Percentiles rank a stretch among this genome's conserved stretches.
phyloP scores from a whole-genome alignment of 2,329 filamentous ascomycete genomes.

The Alternaria sp. region DNA sequence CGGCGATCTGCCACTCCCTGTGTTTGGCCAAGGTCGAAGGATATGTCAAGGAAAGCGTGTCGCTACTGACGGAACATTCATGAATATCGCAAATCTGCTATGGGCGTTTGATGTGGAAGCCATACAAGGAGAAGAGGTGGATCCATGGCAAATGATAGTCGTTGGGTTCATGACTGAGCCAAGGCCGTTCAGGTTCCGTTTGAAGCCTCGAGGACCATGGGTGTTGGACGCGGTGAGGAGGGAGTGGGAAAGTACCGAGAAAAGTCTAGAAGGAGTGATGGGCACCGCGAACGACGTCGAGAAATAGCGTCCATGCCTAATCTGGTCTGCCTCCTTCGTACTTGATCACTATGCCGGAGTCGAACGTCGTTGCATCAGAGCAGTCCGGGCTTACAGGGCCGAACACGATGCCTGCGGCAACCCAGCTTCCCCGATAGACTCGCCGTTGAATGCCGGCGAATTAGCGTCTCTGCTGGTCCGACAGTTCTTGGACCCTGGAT shows the following conservation, averaged over 20 bases:
- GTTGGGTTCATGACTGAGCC: slow-evolving; percentile 17
- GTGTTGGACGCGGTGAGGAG: slow-evolving; percentile 8
- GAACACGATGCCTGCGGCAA: slow-evolving; percentile 25
- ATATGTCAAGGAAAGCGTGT: slow-evolving; percentile 17
- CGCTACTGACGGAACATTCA: slow-evolving; percentile 11
- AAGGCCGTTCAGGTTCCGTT: slow-evolving; percentile 10
- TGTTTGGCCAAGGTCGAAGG: slow-evolving; percentile 15
- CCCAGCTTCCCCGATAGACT: slow-evolving; percentile 28
- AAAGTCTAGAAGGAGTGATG: slow-evolving; percentile 4
- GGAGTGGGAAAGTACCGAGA: slow-evolving; percentile 6
- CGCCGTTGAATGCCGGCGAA: slow-evolving; percentile 40
- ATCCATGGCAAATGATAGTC: slow-evolving; percentile 12
- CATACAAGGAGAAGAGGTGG: slow-evolving; percentile 3
- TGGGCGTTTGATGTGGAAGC: slow-evolving; percentile 12
- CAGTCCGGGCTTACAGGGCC: slow-evolving; percentile 29
- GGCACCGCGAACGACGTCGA: slow-evolving; percentile 6
- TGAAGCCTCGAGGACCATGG: slow-evolving; percentile 12
- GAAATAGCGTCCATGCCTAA: background rate
- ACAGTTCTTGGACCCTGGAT: background rate
- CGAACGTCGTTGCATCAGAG: slow-evolving; percentile 22
- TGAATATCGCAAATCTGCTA: slow-evolving; percentile 11
- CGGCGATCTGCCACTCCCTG: slow-evolving; percentile 10
- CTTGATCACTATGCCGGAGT: background rate
- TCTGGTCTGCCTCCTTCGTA: background rate
- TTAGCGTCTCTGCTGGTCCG: slow-evolving; percentile 37